Conservation (phyloP, 441 rosid genomes). For the Jatropha podagrica region DNA sequence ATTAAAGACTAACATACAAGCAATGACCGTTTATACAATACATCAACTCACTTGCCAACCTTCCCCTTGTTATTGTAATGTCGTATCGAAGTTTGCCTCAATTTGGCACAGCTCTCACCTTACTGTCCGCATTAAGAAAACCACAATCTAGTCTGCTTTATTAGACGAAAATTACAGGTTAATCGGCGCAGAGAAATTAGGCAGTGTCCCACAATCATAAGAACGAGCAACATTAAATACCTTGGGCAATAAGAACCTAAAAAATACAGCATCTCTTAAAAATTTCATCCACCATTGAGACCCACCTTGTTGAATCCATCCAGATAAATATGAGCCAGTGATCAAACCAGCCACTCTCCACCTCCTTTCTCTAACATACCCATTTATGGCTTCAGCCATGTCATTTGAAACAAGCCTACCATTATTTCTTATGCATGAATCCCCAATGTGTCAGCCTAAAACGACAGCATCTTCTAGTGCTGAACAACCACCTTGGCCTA, state of each 20-base stretch:
- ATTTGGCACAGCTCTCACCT: too few species aligned
- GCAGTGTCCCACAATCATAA: slow-evolving; percentile 44
- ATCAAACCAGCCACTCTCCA: slow-evolving; percentile 36
- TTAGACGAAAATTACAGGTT: background rate
- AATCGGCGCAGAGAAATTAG: background rate
- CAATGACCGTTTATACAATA: too few species aligned
- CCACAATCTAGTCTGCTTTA: slow-evolving; percentile 7
- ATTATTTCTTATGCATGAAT: slow-evolving; percentile 11
- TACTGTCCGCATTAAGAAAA: too few species aligned
- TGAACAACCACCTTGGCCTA: slow-evolving; percentile 41
- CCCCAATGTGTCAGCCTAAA: slow-evolving; percentile 38
- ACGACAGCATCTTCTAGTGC: slow-evolving; percentile 52
- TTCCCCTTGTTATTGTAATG: too few species aligned
- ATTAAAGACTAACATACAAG: too few species aligned
- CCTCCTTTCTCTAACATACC: slow-evolving; percentile 37
- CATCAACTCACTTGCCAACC: too few species aligned
- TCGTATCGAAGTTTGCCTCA: too few species aligned
- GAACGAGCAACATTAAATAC: fast-evolving
- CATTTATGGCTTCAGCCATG: slow-evolving; percentile 22
- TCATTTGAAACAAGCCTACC: slow-evolving; percentile 10
- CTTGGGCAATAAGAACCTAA: background rate
- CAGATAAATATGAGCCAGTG: slow-evolving; percentile 28
- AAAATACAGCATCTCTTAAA: slow-evolving; percentile 32
- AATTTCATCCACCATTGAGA: slow-evolving; percentile 32
- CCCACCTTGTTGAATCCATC: slow-evolving; percentile 40